Conservation (phyloP, 352 stramenopile genomes). For the Phytophthora aleatoria region DNA sequence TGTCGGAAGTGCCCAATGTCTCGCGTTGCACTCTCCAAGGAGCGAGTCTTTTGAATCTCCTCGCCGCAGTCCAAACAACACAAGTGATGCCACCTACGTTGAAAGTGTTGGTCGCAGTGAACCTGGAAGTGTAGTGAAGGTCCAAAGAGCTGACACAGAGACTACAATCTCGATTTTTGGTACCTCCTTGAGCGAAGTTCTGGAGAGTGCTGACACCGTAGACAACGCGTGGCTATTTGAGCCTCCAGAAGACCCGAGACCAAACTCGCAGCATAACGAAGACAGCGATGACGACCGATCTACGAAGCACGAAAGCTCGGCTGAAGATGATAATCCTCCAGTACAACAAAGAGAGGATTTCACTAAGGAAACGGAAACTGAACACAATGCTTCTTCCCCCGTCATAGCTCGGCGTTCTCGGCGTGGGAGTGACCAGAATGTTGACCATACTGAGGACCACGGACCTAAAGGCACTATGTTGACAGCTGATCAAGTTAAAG, state of each 20-base stretch:
- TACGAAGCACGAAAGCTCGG: constrained; percentile 14
- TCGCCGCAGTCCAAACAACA: constrained; percentile 23
- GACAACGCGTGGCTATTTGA: constrained; percentile 41
- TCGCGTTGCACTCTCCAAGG: constrained; percentile 8
- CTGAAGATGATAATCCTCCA: constrained; percentile 7
- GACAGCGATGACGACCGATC: constrained; percentile 25
- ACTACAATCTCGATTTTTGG: constrained; percentile 34
- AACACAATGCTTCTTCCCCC: constrained; percentile 12
- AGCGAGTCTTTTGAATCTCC: constrained; percentile 20
- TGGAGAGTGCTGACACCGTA: constrained; percentile 23
- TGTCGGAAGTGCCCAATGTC: neutral
- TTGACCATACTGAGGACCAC: neutral
- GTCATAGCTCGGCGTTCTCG: constrained; percentile 27
- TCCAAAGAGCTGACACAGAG: constrained; percentile 39
- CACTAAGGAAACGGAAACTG: neutral
- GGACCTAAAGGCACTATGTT: neutral
- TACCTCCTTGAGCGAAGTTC: constrained; percentile 25
- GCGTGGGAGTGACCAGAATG: neutral
- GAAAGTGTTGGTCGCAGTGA: constrained; percentile 23
- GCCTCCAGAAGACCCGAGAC: constrained; percentile 10
- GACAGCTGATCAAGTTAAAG: constrained; percentile 10
- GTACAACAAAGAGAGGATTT: neutral
- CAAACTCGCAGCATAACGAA: constrained; percentile 3
- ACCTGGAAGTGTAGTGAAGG: constrained; percentile 16
- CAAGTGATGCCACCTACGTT: constrained; percentile 16